Evolutionary conservation across 768 basidiomycete genomes (phyloP).

Genomic region (Trametes elegans): DNA sequence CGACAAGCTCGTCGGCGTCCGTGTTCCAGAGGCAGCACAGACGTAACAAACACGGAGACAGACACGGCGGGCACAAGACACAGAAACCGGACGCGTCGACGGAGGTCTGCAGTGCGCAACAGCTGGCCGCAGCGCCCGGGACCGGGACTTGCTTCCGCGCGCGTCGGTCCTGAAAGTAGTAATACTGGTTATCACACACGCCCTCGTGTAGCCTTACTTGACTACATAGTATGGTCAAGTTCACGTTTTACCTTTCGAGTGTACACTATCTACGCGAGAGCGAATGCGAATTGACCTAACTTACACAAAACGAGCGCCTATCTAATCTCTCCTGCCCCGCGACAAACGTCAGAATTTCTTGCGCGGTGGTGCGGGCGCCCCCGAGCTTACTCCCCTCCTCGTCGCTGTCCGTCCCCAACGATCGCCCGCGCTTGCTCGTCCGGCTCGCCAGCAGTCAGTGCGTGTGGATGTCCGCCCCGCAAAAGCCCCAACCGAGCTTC

Average conservation of each 20-base stretch:
- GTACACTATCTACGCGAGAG: no score
- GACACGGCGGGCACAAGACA: neutral
- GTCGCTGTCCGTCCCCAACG: constrained; percentile 10
- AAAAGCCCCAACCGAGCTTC: constrained; percentile 36
- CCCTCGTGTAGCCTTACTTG: no score
- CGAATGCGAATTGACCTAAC: no score
- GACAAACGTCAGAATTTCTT: constrained; percentile 2
- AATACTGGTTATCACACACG: no score
- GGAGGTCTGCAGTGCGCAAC: no score
- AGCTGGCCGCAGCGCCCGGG: no score
- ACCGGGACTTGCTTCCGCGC: no score
- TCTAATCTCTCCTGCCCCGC: constrained; percentile 1
- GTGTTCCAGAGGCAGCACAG: neutral
- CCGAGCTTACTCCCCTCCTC: neutral
- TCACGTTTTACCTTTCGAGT: no score
- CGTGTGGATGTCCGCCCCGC: constrained; percentile 21
- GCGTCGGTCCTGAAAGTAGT: no score
- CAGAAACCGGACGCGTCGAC: neutral
- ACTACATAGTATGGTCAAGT: no score
- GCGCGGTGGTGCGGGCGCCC: neutral
- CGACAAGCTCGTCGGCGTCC: constrained; percentile 8
- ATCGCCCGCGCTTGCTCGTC: neutral
- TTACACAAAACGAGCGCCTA: constrained; percentile 9
- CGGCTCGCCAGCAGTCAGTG: constrained; percentile 2
- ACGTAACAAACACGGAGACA: neutral